phyloP scores from a whole-genome alignment of 1,284 basidiomycete genomes.

The Rhodotorula sp. region DNA sequence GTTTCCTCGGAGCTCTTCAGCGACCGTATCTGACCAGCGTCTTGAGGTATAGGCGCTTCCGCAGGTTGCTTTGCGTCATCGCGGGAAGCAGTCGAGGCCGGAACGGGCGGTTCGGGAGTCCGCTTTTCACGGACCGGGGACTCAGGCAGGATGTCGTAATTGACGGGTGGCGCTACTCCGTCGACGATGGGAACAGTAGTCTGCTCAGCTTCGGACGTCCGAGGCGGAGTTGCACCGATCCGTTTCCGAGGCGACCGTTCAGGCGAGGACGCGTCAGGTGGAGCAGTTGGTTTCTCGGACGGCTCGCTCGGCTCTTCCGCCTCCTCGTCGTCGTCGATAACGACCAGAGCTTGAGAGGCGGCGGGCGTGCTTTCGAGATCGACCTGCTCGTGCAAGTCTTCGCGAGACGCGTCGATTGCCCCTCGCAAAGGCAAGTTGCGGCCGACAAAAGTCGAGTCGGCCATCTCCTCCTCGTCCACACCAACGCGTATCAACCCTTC shows the following conservation, averaged over 20 bases:
- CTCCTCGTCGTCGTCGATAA: constrained; percentile 17
- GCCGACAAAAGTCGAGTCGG: not conserved
- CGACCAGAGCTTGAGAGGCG: not conserved
- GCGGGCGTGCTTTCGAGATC: not conserved
- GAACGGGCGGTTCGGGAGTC: not conserved
- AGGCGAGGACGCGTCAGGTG: not conserved
- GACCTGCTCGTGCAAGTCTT: not conserved
- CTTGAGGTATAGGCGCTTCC: too few species aligned
- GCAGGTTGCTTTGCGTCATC: too few species aligned
- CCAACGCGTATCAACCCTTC: not conserved
- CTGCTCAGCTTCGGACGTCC: not conserved
- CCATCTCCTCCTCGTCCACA: constrained; percentile 8
- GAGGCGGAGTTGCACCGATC: constrained; percentile 15
- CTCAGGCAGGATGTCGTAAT: not conserved
- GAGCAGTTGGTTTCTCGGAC: not conserved
- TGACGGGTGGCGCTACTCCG: constrained; percentile 19
- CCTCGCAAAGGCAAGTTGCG: not conserved
- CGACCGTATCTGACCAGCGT: too few species aligned
- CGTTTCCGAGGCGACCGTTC: not conserved
- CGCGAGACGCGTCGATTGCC: not conserved
- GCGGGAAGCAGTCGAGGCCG: not conserved
- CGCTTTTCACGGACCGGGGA: too few species aligned
- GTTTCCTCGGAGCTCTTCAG: not conserved
- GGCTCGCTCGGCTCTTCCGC: not conserved
- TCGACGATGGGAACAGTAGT: not conserved